These are phyloP conservation scores for Linnemannia zychae DNA, from an alignment of 192 early-diverging fungal genomes.

Conservation along the genomic window DNA sequence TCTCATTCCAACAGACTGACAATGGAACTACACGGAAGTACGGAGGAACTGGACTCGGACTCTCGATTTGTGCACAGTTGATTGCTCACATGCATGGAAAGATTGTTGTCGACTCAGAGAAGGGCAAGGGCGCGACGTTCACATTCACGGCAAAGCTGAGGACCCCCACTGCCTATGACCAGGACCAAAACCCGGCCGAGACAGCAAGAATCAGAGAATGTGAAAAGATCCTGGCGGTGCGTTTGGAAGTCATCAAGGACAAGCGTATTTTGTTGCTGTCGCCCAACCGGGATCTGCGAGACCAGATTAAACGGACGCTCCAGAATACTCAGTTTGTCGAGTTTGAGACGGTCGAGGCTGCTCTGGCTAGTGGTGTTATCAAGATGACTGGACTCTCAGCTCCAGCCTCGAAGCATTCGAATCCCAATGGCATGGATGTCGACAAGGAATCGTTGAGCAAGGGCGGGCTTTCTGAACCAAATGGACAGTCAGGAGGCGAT, in stretches of 20 bases:
- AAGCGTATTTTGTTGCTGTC: constrained; percentile 39
- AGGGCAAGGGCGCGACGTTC: constrained; percentile 58
- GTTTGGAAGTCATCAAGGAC: constrained; percentile 13
- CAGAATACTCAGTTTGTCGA: constrained; percentile 7
- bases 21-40: constrained; percentile 53
- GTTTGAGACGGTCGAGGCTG: constrained; percentile 25
- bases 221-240: neutral
- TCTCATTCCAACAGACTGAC: constrained; percentile 54
- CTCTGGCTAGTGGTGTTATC: constrained; percentile 28
- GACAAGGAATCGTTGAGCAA: neutral
- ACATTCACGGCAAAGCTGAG: constrained; percentile 42
- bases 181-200: constrained; percentile 38
- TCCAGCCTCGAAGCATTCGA: neutral
- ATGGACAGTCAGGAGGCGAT: neutral
- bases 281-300: constrained; percentile 26
- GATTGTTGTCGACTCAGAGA: constrained; percentile 55
- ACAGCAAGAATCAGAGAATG: constrained; percentile 23
- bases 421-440: neutral
- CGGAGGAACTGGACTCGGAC: constrained; percentile 61
- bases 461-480: neutral
- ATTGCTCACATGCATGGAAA: constrained; percentile 59
- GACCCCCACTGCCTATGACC: constrained; percentile 26
- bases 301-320: constrained; percentile 15
- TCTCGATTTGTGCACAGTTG: constrained; percentile 61
- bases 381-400: constrained; percentile 17